phyloP scores from a whole-genome alignment of 208 protist species.

The Trypanosoma congolense region DNA sequence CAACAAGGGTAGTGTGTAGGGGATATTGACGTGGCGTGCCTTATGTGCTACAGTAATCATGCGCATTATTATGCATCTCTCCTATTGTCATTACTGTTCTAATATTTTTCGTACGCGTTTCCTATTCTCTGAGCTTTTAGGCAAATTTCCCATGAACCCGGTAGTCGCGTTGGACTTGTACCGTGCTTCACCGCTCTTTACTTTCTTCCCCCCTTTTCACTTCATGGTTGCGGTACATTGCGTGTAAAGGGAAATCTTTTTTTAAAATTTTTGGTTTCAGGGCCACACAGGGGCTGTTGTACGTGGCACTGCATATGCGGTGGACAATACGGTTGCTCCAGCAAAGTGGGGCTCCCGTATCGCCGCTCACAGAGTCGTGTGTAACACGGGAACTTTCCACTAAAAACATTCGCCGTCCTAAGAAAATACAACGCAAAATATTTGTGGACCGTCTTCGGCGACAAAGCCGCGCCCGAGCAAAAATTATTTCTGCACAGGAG shows the following conservation, averaged over 20 bases:
- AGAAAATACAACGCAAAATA: constrained; percentile 24
- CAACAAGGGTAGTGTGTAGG: too few relatives aligned
- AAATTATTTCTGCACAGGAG: constrained; percentile 45
- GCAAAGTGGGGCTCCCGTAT: neutral
- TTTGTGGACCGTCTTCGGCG: constrained; percentile 38
- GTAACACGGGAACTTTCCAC: constrained; percentile 42
- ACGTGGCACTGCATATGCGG: constrained; percentile 11
- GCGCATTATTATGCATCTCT: too few relatives aligned
- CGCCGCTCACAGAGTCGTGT: constrained; percentile 38
- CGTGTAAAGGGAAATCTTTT: too few relatives aligned
- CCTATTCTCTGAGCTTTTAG: too few relatives aligned
- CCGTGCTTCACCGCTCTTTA: neutral
- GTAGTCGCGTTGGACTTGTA: too few relatives aligned
- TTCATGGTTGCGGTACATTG: neutral
- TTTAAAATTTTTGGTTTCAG: too few relatives aligned
- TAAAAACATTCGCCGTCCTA: constrained; percentile 43
- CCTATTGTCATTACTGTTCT: too few relatives aligned
- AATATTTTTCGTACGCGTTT: too few relatives aligned
- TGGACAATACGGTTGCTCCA: constrained; percentile 11
- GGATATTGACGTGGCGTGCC: too few relatives aligned
- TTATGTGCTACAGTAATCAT: too few relatives aligned
- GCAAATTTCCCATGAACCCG: too few relatives aligned
- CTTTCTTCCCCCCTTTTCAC: constrained; percentile 5
- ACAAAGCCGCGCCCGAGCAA: constrained; percentile 27
- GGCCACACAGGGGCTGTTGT: too few relatives aligned